Conservation (phyloP, 768 basidiomycete species). For the Boletus bicolor region DNA sequence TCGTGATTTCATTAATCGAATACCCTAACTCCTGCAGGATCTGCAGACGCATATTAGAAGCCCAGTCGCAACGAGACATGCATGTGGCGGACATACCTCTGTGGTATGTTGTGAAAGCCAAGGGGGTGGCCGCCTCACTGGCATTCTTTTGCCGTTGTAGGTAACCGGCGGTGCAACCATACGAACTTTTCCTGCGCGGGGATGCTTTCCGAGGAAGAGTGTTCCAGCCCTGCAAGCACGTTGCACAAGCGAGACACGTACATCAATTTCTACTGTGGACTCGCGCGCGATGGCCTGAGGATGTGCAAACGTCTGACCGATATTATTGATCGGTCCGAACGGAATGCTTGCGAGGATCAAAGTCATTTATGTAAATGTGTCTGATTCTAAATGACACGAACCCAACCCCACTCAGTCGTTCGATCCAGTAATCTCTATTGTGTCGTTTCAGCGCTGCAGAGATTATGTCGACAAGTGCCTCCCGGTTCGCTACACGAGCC, state of each 20-base stretch:
- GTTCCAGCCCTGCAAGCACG: conserved; percentile 12
- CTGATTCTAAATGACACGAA: conserved; percentile 35
- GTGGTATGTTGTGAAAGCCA: conserved; percentile 82
- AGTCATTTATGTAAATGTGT: conserved; percentile 9
- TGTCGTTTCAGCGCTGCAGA: conserved; percentile 54
- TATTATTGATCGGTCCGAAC: conserved; percentile 90
- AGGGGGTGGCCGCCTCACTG: conserved; percentile 74
- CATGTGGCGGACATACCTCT: conserved; percentile 46
- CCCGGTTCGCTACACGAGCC: conserved; percentile 72
- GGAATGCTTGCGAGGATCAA: conserved; percentile 52
- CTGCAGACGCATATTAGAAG: conserved; percentile 24
- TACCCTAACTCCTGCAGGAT: conserved; percentile 45
- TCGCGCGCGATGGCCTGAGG: conserved; percentile 78
- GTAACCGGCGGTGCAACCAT: conserved; percentile 78
- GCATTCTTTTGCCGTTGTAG: conserved; percentile 79
- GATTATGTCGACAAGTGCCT: conserved; percentile 66
- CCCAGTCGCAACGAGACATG: background rate
- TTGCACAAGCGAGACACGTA: conserved; percentile 41
- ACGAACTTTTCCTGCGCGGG: conserved; percentile 71
- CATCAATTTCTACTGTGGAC: conserved; percentile 75
- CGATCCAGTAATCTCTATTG: conserved; percentile 71
- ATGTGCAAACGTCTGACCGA: conserved; percentile 85
- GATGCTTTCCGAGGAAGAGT: conserved; percentile 47
- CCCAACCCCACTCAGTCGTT: conserved; percentile 74
- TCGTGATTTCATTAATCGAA: conserved; percentile 36